phyloP scores from a whole-genome alignment of 148 eudicot species.

The Cornus kousa region DNA sequence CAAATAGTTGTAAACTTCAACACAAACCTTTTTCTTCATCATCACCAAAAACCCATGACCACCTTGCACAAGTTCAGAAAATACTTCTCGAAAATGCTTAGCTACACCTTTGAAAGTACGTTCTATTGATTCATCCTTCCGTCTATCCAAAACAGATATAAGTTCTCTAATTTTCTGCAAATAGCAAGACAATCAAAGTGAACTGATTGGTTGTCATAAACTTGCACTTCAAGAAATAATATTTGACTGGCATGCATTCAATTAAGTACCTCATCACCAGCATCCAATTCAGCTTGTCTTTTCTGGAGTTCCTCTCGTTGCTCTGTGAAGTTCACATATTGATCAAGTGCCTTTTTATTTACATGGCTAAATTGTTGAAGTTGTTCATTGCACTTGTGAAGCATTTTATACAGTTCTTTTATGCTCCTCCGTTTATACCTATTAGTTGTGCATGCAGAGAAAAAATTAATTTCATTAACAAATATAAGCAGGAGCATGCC shows the following conservation, averaged over 20 bases:
- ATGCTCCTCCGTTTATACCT: constrained; percentile 72
- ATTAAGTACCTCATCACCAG: constrained; percentile 85
- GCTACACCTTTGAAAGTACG: constrained; percentile 99
- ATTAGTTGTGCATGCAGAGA: constrained; percentile 8
- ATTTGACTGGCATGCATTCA: background rate
- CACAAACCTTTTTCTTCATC: constrained; percentile 96
- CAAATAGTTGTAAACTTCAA: background rate
- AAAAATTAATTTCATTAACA: background rate
- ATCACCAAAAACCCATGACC: constrained; percentile 92
- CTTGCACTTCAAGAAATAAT: background rate
- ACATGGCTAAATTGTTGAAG: constrained; percentile 97
- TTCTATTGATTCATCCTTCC: constrained; percentile 98
- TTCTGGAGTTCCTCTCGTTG: constrained; percentile 96
- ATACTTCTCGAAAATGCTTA: constrained; percentile 95
- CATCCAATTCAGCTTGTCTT: constrained; percentile 94
- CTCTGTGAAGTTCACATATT: constrained; percentile 94
- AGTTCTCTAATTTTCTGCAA: constrained; percentile 94
- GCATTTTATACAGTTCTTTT: constrained; percentile 87
- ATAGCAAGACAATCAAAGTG: constrained; percentile 7
- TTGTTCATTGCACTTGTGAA: constrained; percentile 91
- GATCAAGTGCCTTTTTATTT: constrained; percentile 98
- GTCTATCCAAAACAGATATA: constrained; percentile 75
- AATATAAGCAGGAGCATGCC: background rate
- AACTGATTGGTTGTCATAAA: constrained; percentile 7
- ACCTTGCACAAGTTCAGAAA: constrained; percentile 96